Percentiles rank a stretch among this genome's conserved stretches.
phyloP scores from a whole-genome alignment of 2,329 filamentous ascomycete species.

The Stemphylium vesicarium region DNA sequence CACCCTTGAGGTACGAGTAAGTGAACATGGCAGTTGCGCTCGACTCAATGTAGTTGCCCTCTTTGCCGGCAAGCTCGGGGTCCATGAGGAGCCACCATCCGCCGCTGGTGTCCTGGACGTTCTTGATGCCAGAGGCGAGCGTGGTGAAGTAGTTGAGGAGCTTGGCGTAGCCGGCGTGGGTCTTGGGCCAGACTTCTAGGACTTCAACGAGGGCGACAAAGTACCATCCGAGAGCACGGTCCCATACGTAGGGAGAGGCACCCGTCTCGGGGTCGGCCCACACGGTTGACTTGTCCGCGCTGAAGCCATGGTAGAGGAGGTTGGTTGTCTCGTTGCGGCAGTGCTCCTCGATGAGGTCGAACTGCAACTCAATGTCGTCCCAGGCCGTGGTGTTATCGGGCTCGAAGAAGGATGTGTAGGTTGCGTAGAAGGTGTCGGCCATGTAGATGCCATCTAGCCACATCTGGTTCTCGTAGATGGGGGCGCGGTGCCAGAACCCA shows the following conservation, averaged over 20 bases:
- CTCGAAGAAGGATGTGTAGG: conserved; percentile 49
- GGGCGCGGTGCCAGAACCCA: conserved; percentile 62
- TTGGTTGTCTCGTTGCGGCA: conserved; percentile 42
- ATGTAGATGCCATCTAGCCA: conserved; percentile 63
- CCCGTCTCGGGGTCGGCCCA: conserved; percentile 48
- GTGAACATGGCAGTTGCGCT: conserved; percentile 62
- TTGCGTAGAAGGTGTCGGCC: conserved; percentile 50
- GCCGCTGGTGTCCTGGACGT: conserved; percentile 53
- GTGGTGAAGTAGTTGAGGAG: conserved; percentile 51
- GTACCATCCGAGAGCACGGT: conserved; percentile 49
- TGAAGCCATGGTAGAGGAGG: conserved; percentile 46
- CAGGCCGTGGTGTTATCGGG: conserved; percentile 50
- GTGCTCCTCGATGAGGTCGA: conserved; percentile 46
- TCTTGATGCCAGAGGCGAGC: conserved; percentile 52
- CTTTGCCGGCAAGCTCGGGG: conserved; percentile 50
- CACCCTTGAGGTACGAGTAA: conserved; percentile 46
- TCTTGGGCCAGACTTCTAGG: conserved; percentile 54
- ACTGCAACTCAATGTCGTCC: conserved; percentile 51
- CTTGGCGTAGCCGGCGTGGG: conserved; percentile 46
- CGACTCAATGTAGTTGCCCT: conserved; percentile 67
- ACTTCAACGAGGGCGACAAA: conserved; percentile 55
- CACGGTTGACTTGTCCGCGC: conserved; percentile 41
- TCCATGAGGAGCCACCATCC: conserved; percentile 67
- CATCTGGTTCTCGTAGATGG: conserved; percentile 61
- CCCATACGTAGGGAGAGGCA: conserved; percentile 46